These are phyloP conservation scores for Xylaria sp. DNA, from an alignment of 2,329 filamentous ascomycete species.

Conservation along the genomic window DNA sequence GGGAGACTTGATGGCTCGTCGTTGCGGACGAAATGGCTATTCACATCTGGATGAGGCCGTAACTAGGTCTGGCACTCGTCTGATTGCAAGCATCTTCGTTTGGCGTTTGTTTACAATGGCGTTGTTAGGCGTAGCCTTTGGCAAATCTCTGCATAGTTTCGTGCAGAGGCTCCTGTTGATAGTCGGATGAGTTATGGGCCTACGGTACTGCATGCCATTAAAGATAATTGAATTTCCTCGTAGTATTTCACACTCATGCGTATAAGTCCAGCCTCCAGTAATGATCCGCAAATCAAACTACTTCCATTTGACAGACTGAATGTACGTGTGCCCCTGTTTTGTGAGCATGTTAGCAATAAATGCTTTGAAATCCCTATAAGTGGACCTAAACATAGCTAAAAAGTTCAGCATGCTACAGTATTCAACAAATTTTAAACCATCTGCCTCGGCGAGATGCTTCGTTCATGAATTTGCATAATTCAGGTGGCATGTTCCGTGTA, in stretches of 20 bases:
- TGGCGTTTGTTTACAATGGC: constrained; percentile 24
- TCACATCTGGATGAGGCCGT: not conserved
- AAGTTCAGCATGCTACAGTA: too few relatives aligned
- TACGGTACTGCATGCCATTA: not conserved
- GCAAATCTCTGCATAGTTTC: not conserved
- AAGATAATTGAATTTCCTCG: constrained; percentile 1
- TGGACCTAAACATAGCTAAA: too few relatives aligned
- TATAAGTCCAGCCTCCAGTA: not conserved
- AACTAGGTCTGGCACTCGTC: not conserved
- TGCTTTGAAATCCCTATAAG: too few relatives aligned
- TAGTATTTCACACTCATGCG: not conserved
- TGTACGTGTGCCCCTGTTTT: not conserved
- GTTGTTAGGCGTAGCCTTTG: constrained; percentile 20
- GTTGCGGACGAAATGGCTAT: not conserved
- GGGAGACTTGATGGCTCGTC: not conserved
- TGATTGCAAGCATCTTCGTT: constrained; percentile 14
- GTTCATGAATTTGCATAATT: too few relatives aligned
- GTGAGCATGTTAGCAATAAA: not conserved
- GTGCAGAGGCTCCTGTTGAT: not conserved
- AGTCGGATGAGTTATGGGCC: not conserved
- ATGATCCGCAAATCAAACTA: constrained; percentile 1
- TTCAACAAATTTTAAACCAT: too few relatives aligned
- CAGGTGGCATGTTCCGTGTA: too few relatives aligned
- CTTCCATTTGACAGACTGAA: not conserved
- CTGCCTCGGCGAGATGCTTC: too few relatives aligned